These are phyloP conservation scores for Lathyrus sativus DNA, from an alignment of 306 rosid species.

Conservation along the genomic window DNA sequence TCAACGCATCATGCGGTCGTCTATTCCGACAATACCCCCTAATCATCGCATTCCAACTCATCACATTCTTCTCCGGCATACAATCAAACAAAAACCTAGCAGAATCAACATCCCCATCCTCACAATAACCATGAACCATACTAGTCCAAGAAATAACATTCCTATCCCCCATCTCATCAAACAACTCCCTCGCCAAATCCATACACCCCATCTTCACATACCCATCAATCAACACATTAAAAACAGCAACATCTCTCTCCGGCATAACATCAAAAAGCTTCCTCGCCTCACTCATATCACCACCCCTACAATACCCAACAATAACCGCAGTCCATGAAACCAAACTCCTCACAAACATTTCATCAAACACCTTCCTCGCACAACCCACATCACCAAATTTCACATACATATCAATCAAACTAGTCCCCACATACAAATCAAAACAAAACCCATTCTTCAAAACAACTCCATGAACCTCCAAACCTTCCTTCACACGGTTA, in stretches of 20 bases:
- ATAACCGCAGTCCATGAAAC: constrained; percentile 73
- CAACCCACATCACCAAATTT: constrained; percentile 49
- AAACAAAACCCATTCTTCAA: constrained; percentile 52
- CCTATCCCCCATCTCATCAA: constrained; percentile 50
- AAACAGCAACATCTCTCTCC: constrained; percentile 53
- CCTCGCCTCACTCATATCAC: constrained; percentile 62
- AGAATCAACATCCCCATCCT: constrained; percentile 45
- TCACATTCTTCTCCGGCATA: constrained; percentile 62
- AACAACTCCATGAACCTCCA: constrained; percentile 51
- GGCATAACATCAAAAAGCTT: constrained; percentile 59
- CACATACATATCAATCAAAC: constrained; percentile 67
- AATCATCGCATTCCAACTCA: constrained; percentile 77
- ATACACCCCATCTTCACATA: constrained; percentile 56
- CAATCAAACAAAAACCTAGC: constrained; percentile 64
- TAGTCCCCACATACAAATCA: constrained; percentile 58
- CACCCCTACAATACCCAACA: constrained; percentile 62
- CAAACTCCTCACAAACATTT: constrained; percentile 51
- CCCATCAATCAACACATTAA: constrained; percentile 70
- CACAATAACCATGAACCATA: constrained; percentile 67
- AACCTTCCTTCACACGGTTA: constrained; percentile 45
- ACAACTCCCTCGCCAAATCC: constrained; percentile 58
- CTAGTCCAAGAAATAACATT: constrained; percentile 77
- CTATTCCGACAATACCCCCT: constrained; percentile 66
- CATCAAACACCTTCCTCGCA: constrained; percentile 65
- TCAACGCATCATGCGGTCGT: constrained; percentile 56